Percentiles rank a stretch among this genome's conserved stretches.
phyloP scores from a whole-genome alignment of 1,284 basidiomycete genomes.

The Microbotryum violaceum region DNA sequence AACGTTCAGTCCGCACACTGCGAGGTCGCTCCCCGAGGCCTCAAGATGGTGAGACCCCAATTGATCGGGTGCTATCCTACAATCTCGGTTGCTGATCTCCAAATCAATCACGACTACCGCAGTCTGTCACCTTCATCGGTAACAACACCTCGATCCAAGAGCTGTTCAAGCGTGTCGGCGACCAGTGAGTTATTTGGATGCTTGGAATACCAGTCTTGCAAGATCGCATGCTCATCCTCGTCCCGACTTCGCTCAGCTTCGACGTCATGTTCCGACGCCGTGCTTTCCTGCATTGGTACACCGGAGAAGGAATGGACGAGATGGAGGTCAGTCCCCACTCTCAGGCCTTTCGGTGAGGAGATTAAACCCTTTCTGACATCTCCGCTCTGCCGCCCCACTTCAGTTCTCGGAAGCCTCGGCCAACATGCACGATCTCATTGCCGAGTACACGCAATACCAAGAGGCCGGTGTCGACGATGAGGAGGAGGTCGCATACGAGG shows the following conservation, averaged over 20 bases:
- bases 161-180: slow-evolving; percentile 84
- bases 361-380: slow-evolving; percentile 7
- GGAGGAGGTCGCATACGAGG: slow-evolving; percentile 26
- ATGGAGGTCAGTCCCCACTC: slow-evolving; percentile 41
- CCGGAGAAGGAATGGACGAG: slow-evolving; percentile 36
- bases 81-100: slow-evolving; percentile 27
- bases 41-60: slow-evolving; percentile 36
- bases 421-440: slow-evolving; percentile 66
- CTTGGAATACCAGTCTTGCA: no score
- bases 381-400: slow-evolving; percentile 39
- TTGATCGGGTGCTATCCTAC: slow-evolving; percentile 39
- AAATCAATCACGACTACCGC: slow-evolving; percentile 43
- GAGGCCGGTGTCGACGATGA: slow-evolving; percentile 43
- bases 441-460: slow-evolving; percentile 57
- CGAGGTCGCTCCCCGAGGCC: slow-evolving; percentile 36
- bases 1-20: slow-evolving; percentile 40
- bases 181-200: slow-evolving; percentile 76
- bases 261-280: slow-evolving; percentile 77
- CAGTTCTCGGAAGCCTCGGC: slow-evolving; percentile 52
- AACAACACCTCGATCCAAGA: slow-evolving; percentile 91
- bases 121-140: slow-evolving; percentile 88
- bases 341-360: slow-evolving; percentile 10
- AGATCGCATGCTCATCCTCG: background rate
- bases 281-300: slow-evolving; percentile 97
- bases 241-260: background rate